A percentile compares a stretch with the other conserved stretches of the same genome.
Evolutionary conservation across 2,329 filamentous ascomycete genomes (phyloP).

Genomic region (Fusarium verticillioides): DNA sequence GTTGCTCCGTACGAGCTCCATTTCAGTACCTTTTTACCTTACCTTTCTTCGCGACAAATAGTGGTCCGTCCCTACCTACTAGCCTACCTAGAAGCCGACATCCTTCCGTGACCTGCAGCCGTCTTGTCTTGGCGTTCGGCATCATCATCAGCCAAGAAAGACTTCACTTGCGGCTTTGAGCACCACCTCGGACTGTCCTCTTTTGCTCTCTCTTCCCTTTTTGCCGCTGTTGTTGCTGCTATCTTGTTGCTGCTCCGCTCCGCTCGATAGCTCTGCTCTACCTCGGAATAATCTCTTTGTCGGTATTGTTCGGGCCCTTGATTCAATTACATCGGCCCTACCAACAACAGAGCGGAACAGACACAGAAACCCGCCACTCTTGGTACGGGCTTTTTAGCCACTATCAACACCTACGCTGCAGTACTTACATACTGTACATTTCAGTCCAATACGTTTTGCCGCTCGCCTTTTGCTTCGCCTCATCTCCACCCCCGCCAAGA

Average conservation of each 20-base stretch:
- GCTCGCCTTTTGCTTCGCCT: conserved; percentile 28
- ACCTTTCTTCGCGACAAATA: background rate
- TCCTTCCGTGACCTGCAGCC: conserved; percentile 38
- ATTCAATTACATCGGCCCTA: background rate
- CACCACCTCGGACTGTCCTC: background rate
- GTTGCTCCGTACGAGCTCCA: background rate
- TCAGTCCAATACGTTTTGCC: conserved; percentile 10
- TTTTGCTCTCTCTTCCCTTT: background rate
- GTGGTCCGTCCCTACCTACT: background rate
- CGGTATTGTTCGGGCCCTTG: conserved; percentile 12
- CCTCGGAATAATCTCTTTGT: conserved; percentile 14
- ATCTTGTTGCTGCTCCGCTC: conserved; percentile 1
- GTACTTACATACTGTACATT: background rate
- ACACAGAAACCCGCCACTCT: conserved; percentile 20
- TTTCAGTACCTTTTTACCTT: background rate
- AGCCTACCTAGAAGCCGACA: conserved; percentile 25
- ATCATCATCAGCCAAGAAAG: conserved; percentile 33
- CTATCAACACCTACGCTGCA: conserved; percentile 18
- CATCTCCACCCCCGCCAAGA: conserved; percentile 38
- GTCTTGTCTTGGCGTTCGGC: conserved; percentile 36
- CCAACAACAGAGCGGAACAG: conserved; percentile 19
- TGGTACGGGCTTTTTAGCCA: conserved; percentile 27
- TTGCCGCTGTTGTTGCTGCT: background rate
- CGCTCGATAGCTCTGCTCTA: conserved; percentile 19
- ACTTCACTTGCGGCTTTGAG: background rate